Conservation (phyloP, 192 early-diverging fungal genomes). For the Coemansia sp. region DNA sequence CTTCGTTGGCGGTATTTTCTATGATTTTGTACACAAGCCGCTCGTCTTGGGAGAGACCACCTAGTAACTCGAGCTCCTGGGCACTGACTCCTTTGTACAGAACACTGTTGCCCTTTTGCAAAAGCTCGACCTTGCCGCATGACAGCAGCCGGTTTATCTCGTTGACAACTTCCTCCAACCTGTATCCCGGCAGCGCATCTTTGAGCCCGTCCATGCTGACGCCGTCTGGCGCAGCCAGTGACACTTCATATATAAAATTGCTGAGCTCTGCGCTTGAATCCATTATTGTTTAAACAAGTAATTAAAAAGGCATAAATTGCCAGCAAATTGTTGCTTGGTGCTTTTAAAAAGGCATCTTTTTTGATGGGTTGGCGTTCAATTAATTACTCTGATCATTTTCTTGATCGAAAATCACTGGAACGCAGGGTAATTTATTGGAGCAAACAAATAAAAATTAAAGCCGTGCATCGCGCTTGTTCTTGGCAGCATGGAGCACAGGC, state of each 20-base stretch:
- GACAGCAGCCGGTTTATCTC: conserved; percentile 38
- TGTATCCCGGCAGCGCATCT: conserved; percentile 10
- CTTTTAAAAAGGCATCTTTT: too few species aligned
- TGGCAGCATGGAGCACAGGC: conserved; percentile 30
- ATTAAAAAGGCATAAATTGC: too few species aligned
- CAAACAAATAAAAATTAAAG: conserved; percentile 3
- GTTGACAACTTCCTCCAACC: conserved; percentile 36
- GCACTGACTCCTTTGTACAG: conserved; percentile 31
- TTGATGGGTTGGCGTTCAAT: too few species aligned
- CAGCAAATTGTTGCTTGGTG: too few species aligned
- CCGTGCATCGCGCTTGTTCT: conserved; percentile 19
- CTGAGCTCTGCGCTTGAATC: background rate
- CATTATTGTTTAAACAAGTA: background rate
- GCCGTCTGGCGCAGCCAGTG: background rate
- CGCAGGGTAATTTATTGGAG: too few species aligned
- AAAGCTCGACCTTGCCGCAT: conserved; percentile 30
- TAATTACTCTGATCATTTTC: too few species aligned
- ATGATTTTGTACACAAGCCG: conserved; percentile 80
- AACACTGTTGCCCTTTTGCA: conserved; percentile 25
- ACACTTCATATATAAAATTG: background rate
- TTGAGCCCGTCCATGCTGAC: conserved; percentile 22
- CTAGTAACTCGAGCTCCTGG: conserved; percentile 43
- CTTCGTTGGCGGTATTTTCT: conserved; percentile 75
- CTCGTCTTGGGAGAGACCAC: conserved; percentile 66
- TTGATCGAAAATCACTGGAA: background rate